phyloP scores from a whole-genome alignment of 2,329 filamentous ascomycete species.

The Arthrobotrys sphaeroides region DNA sequence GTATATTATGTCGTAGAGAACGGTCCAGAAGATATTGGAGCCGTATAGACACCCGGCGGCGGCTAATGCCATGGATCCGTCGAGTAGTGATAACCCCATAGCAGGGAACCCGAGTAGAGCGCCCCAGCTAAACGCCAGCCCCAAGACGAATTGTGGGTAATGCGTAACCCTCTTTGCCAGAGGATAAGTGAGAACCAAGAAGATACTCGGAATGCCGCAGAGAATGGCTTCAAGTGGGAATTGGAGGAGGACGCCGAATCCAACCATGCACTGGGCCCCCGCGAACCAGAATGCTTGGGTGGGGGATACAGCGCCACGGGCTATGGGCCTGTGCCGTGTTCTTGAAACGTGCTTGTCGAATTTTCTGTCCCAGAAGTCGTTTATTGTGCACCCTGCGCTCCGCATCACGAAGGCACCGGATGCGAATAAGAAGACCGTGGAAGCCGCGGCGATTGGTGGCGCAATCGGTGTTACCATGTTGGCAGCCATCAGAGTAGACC shows the following conservation, averaged over 20 bases:
- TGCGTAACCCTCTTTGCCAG: constrained; percentile 86
- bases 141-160: constrained; percentile 85
- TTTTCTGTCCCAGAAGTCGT: constrained; percentile 89
- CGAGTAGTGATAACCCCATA: constrained; percentile 77
- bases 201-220: constrained; percentile 78
- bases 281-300: constrained; percentile 78
- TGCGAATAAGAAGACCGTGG: constrained; percentile 73
- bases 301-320: constrained; percentile 78
- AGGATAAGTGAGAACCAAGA: constrained; percentile 79
- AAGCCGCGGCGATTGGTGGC: constrained; percentile 71
- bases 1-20: constrained; percentile 92
- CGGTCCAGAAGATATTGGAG: constrained; percentile 85
- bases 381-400: constrained; percentile 86
- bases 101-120: constrained; percentile 88
- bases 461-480: constrained; percentile 72
- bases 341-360: constrained; percentile 82
- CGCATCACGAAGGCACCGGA: constrained; percentile 84
- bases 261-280: constrained; percentile 76
- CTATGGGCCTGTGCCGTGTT: constrained; percentile 81
- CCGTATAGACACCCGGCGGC: constrained; percentile 76
- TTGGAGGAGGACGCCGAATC: constrained; percentile 77
- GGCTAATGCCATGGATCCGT: constrained; percentile 69
- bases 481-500: constrained; percentile 82
- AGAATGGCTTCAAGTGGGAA: constrained; percentile 78
- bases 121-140: constrained; percentile 87